These are phyloP conservation scores for Dictyostelium discoideum DNA, from an alignment of 78 protist genomes.

Conservation along the genomic window DNA sequence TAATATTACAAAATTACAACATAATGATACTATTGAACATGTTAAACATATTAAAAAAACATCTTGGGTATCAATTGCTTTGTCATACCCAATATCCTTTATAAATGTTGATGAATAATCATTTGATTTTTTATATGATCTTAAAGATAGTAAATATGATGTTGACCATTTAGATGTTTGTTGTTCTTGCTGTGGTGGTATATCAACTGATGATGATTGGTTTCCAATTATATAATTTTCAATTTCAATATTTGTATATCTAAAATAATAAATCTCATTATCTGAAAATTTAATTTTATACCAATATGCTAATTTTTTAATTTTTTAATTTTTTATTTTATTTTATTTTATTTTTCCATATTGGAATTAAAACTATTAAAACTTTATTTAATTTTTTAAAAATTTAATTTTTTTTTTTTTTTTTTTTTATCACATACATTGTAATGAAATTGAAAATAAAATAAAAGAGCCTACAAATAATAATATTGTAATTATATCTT, in stretches of 20 bases:
- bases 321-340: no score
- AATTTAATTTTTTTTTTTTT: neutral
- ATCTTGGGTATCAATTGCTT: neutral
- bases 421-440: neutral
- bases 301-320: neutral
- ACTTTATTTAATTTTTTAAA: neutral
- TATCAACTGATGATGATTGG: neutral
- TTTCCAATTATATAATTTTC: neutral
- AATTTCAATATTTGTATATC: conserved; percentile 3
- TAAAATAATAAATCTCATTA: neutral
- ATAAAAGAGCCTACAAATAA: neutral
- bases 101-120: neutral
- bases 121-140: neutral
- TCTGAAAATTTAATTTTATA: neutral
- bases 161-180: neutral
- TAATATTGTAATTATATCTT: neutral
- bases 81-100: neutral
- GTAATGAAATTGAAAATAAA: neutral
- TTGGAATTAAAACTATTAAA: no score
- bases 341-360: no score
- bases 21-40: neutral
- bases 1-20: neutral
- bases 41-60: neutral
- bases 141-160: neutral
- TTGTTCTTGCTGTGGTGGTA: neutral